phyloP scores from a whole-genome alignment of 2,329 filamentous ascomycete species.

The Colletotrichum truncatum region DNA sequence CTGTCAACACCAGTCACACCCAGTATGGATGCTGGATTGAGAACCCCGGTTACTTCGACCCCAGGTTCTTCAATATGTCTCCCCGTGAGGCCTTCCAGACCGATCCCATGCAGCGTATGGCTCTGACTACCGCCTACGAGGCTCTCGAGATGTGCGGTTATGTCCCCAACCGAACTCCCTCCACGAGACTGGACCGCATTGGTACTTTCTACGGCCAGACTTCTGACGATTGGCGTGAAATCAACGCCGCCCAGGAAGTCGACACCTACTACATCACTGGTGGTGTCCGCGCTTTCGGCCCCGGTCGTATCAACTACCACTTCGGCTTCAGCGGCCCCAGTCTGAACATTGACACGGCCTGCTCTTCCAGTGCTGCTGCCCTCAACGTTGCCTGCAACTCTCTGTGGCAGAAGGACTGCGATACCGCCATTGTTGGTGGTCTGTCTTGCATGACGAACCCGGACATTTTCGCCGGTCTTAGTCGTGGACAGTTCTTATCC shows the following conservation, averaged over 20 bases:
- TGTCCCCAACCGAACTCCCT: conserved; percentile 72
- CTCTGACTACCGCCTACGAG: conserved; percentile 80
- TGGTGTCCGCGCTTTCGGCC: conserved; percentile 58
- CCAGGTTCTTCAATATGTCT: conserved; percentile 78
- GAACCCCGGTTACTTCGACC: conserved; percentile 73
- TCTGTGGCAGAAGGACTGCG: conserved; percentile 79
- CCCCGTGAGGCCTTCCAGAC: conserved; percentile 73
- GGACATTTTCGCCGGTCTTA: conserved; percentile 80
- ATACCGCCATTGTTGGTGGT: conserved; percentile 83
- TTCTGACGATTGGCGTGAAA: conserved; percentile 82
- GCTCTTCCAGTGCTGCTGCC: conserved; percentile 78
- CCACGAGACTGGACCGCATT: conserved; percentile 66
- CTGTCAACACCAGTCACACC: conserved; percentile 64
- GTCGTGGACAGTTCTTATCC: conserved; percentile 80
- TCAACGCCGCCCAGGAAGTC: conserved; percentile 76
- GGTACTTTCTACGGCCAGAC: conserved; percentile 82
- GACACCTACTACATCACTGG: conserved; percentile 65
- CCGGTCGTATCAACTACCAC: conserved; percentile 78
- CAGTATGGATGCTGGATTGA: conserved; percentile 62
- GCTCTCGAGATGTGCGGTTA: conserved; percentile 81
- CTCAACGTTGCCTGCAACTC: conserved; percentile 77
- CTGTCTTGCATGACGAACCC: conserved; percentile 83
- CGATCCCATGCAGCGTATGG: conserved; percentile 80
- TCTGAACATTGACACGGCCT: conserved; percentile 79
- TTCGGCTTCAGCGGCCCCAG: conserved; percentile 81